Conservation (phyloP, 2,329 filamentous ascomycete species). For the Coniochaeta ligniaria region DNA sequence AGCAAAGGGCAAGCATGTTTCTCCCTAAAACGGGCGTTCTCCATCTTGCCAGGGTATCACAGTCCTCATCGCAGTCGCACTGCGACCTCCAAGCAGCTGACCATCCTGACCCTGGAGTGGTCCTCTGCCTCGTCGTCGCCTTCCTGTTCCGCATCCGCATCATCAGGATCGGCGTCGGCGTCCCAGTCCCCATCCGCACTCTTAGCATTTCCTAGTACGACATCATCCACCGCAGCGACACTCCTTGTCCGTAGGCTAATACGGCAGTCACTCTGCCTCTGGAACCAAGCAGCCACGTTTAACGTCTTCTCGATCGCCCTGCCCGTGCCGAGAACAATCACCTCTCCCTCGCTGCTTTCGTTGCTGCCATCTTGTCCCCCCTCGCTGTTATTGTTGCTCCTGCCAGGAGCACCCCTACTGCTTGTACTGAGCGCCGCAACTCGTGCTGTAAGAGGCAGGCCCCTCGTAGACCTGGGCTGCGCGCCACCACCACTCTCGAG, state of each 20-base stretch:
- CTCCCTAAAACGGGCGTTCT: not conserved
- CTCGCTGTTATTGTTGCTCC: slow-evolving; percentile 21
- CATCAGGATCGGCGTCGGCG: slow-evolving; percentile 6
- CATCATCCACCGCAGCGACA: slow-evolving; percentile 60
- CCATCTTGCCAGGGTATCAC: not conserved
- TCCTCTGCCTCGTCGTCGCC: slow-evolving; percentile 6
- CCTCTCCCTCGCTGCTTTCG: slow-evolving; percentile 27
- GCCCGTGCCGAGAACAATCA: slow-evolving; percentile 58
- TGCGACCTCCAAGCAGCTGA: slow-evolving; percentile 44
- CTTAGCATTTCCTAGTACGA: slow-evolving; percentile 30
- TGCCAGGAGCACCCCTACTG: slow-evolving; percentile 15
- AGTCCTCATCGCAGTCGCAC: slow-evolving; percentile 32
- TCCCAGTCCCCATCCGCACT: slow-evolving; percentile 5
- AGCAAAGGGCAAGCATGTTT: not conserved
- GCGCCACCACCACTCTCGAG: slow-evolving; percentile 49
- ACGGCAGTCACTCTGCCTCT: slow-evolving; percentile 49
- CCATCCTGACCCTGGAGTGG: slow-evolving; percentile 30
- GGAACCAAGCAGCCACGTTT: slow-evolving; percentile 57
- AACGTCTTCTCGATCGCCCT: slow-evolving; percentile 59
- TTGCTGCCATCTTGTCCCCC: slow-evolving; percentile 21
- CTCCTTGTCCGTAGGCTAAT: slow-evolving; percentile 57
- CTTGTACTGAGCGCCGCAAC: slow-evolving; percentile 21
- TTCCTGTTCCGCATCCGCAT: slow-evolving; percentile 7
- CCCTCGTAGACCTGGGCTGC: slow-evolving; percentile 37
- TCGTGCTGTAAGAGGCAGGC: slow-evolving; percentile 36